Evolutionary conservation across 441 rosid species (phyloP).

Genomic region (Metrosideros polymorpha): DNA sequence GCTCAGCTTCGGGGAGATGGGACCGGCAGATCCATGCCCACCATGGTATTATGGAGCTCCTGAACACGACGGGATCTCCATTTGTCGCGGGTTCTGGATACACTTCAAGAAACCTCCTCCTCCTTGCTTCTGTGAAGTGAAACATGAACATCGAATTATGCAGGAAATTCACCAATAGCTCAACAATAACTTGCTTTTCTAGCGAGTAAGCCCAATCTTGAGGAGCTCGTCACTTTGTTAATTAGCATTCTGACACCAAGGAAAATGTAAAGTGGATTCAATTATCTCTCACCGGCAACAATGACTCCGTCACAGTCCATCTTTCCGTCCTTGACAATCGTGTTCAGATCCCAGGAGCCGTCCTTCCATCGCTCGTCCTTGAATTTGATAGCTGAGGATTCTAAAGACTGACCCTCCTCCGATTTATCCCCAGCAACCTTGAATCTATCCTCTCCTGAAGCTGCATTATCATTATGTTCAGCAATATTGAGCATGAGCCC

Average conservation of each 20-base stretch:
- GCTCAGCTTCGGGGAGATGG: constrained; percentile 46
- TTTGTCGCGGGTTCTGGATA: constrained; percentile 35
- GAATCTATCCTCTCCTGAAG: background rate
- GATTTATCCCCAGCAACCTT: constrained; percentile 2
- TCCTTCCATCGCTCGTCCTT: constrained; percentile 30
- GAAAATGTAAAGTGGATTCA: background rate
- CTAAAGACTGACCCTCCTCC: background rate
- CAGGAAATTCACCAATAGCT: background rate
- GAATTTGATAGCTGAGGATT: constrained; percentile 18
- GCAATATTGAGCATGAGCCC: background rate
- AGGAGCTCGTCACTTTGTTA: background rate
- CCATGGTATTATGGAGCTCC: constrained; percentile 49
- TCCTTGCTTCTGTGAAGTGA: constrained; percentile 38
- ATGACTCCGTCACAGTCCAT: constrained; percentile 44
- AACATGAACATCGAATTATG: background rate
- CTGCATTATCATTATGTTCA: constrained; percentile 5
- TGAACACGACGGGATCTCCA: constrained; percentile 39
- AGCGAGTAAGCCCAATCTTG: background rate
- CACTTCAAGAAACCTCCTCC: constrained; percentile 42
- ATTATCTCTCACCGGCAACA: constrained; percentile 21
- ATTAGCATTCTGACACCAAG: background rate
- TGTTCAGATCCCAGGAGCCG: constrained; percentile 48
- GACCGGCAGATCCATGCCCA: constrained; percentile 47
- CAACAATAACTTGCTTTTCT: background rate
- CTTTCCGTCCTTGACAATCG: constrained; percentile 38